Base-by-base conservation (phyloP, 495 filamentous ascomycete species). In the Delitschia confertaspora region DNA sequence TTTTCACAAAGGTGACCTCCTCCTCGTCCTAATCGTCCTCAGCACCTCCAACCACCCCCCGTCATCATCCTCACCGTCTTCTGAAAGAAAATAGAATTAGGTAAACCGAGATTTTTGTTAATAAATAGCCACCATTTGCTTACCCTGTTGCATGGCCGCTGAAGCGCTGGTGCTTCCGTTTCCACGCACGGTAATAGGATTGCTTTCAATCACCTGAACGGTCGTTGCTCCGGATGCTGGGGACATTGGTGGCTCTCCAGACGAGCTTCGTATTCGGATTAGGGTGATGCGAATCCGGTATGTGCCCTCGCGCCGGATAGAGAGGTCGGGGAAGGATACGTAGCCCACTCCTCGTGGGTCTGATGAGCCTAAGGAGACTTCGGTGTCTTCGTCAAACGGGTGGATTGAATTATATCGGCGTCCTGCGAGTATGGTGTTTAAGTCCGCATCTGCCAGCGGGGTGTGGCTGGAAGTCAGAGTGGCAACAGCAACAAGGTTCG, bases 241-340 rank as follows among this genome's bases (percentile, higher is more conserved):
- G 3, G 47, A 13, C 10, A 45, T 33, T 4, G 42, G 38, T 17
- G 42, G 47, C 14, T 50, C 53, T 6, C 33, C n/a, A 25, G 25
- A 40, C 22, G 47, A 34, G 24, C 22, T 26, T 13, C 57, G 56
- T 30, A 60, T 60, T 14, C 53, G 46, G 31, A 64, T 51, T 17
- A 64, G 44, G 4, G 57, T 60, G 22, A 56, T 57, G 27, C 59
- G 46, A 16, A 64, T 52, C 20, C 61, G 55, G 33, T 57, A 64
- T 4, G 45, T 56, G 13, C 61, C 61, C 18, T 53, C 45, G 33
- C 60, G 59, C 19, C 59, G 45, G 33, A 64, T 62, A 3, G 55
- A 20, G 20, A 64, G 56, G 11, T 42, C 44, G n/a, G 56, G 48
- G 45, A 64, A 64, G 27, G 43, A 45, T 37, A 59, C 50, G 45